phyloP scores from a whole-genome alignment of 305 asterid species.

The Fraxinus paxiana region DNA sequence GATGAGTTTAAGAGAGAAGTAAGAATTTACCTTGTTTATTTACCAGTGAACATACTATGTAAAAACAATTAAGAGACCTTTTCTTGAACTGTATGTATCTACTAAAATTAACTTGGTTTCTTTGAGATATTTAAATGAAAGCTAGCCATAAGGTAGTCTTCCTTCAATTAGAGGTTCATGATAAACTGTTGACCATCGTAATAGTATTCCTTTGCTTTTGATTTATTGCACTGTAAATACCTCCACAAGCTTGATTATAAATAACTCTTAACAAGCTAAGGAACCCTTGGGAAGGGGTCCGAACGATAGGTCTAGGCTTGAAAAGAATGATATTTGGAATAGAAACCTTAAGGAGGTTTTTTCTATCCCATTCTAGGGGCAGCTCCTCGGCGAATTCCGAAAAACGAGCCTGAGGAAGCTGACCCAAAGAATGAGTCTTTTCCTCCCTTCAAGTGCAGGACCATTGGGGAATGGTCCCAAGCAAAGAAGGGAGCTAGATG shows the following conservation, averaged over 20 bases:
- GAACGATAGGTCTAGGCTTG: not conserved
- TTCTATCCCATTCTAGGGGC: not conserved
- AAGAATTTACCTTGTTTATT: slow-evolving; percentile 30
- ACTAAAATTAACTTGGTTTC: not conserved
- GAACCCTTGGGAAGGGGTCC: not conserved
- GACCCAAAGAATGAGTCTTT: not conserved
- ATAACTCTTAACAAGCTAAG: not conserved
- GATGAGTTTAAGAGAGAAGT: slow-evolving; percentile 99
- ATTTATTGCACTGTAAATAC: not conserved
- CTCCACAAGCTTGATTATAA: not conserved
- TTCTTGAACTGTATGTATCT: not conserved
- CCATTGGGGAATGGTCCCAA: not conserved
- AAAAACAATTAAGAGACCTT: slow-evolving; percentile 10
- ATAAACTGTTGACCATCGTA: not conserved
- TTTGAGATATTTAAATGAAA: not conserved
- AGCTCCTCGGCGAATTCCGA: not conserved
- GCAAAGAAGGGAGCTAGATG: not conserved
- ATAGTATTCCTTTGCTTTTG: not conserved
- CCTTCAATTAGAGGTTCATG: not conserved
- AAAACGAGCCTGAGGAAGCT: not conserved
- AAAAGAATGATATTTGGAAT: not conserved
- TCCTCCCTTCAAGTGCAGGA: not conserved
- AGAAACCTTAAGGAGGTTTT: not conserved
- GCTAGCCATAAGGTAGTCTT: slow-evolving; percentile 9
- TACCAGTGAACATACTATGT: slow-evolving; percentile 16